Evolutionary conservation across 306 rosid genomes (phyloP).

Genomic region (Dryas drummondii): DNA sequence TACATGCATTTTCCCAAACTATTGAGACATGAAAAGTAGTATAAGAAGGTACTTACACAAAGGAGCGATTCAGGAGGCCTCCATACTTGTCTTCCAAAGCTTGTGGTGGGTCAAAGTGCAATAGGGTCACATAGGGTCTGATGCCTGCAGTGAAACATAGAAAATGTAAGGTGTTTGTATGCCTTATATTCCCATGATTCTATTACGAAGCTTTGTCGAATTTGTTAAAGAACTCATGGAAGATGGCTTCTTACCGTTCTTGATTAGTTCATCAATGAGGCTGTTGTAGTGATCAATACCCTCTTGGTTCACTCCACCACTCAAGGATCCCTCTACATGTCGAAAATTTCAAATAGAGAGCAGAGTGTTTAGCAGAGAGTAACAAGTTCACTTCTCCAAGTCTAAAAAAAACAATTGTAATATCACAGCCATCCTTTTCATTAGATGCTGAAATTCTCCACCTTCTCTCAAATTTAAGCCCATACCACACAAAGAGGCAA

Average conservation of each 20-base stretch:
- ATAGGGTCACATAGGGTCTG: constrained; percentile 10
- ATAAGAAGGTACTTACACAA: constrained; percentile 13
- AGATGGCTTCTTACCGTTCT: constrained; percentile 23
- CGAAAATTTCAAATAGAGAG: background rate
- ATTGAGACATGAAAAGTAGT: background rate
- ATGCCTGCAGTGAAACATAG: constrained; percentile 6
- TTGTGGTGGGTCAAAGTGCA: constrained; percentile 26
- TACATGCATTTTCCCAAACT: background rate
- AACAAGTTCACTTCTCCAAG: too few relatives aligned
- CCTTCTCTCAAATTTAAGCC: too few relatives aligned
- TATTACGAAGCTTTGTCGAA: too few relatives aligned
- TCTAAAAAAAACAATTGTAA: too few relatives aligned
- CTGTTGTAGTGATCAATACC: constrained; percentile 37
- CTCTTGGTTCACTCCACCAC: constrained; percentile 39
- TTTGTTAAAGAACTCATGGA: too few relatives aligned
- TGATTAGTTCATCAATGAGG: constrained; percentile 32
- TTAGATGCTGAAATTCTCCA: too few relatives aligned
- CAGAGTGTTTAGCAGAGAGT: background rate
- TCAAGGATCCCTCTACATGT: constrained; percentile 28
- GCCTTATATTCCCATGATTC: background rate
- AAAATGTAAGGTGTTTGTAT: too few relatives aligned
- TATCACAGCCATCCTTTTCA: too few relatives aligned
- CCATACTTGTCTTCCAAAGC: constrained; percentile 7
- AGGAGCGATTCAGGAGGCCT: background rate
- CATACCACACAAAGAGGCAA: too few relatives aligned